Evolutionary conservation across 106 monocot genomes (phyloP).

Genomic region (Dendrobium catenatum): DNA sequence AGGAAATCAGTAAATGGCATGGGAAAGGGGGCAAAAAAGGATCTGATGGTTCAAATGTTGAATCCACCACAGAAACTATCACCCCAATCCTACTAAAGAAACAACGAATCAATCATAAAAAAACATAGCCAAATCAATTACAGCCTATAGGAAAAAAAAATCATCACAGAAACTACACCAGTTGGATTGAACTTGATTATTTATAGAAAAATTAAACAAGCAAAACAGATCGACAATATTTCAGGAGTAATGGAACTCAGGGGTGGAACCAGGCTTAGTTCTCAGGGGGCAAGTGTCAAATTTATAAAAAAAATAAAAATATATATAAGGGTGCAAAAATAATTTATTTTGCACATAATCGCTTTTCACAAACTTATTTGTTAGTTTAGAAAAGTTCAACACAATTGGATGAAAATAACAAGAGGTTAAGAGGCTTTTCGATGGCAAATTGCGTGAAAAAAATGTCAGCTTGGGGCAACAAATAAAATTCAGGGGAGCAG

Average conservation of each 20-base stretch:
- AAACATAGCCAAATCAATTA: background rate
- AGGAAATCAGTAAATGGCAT: background rate
- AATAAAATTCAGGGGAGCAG: too few species aligned
- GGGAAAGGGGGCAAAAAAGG: background rate
- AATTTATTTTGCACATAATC: too few species aligned
- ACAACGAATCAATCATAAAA: background rate
- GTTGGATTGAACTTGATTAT: background rate
- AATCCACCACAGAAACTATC: background rate
- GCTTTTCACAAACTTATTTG: too few species aligned
- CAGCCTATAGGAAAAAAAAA: background rate
- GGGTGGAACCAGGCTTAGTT: too few species aligned
- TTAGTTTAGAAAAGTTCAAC: too few species aligned
- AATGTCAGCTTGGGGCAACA: too few species aligned
- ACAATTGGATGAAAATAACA: too few species aligned
- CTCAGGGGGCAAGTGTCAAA: background rate
- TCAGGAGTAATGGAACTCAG: background rate
- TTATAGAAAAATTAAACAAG: background rate
- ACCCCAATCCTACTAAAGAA: background rate
- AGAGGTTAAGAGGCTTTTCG: too few species aligned
- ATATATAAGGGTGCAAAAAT: too few species aligned
- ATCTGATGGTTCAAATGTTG: background rate
- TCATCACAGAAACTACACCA: background rate
- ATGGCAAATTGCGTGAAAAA: too few species aligned
- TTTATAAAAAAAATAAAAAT: background rate
- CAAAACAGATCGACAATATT: background rate